Evolutionary conservation across 345 rosid genomes (phyloP).

Genomic region (Gossypium stocksii): DNA sequence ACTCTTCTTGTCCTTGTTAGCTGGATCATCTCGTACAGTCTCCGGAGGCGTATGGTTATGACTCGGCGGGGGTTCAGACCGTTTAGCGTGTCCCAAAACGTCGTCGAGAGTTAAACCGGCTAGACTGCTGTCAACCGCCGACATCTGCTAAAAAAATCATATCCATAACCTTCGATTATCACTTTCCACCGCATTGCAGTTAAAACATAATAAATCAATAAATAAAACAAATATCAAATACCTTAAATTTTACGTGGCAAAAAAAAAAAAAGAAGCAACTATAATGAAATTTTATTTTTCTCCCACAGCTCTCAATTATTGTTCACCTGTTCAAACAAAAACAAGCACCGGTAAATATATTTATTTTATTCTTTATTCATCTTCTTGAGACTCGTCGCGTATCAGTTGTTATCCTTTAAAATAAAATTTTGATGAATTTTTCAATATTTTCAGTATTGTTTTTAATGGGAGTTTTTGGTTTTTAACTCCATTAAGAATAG

Average conservation of each 20-base stretch:
- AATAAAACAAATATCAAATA: neutral
- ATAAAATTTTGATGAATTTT: no score
- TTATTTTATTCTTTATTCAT: no score
- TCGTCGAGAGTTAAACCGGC: slow-evolving; percentile 31
- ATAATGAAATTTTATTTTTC: no score
- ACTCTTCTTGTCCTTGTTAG: slow-evolving; percentile 52
- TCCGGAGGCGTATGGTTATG: slow-evolving; percentile 17
- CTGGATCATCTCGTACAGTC: slow-evolving; percentile 45
- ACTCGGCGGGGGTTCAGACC: neutral
- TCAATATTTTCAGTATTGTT: no score
- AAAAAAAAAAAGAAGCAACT: no score
- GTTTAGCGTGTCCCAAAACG: slow-evolving; percentile 7
- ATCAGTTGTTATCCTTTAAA: no score
- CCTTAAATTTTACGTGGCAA: neutral
- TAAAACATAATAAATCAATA: neutral
- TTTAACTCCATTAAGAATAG: no score
- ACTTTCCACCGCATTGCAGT: slow-evolving; percentile 14
- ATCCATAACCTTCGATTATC: slow-evolving; percentile 20
- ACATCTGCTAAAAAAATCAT: slow-evolving; percentile 32
- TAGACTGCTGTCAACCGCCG: slow-evolving; percentile 35
- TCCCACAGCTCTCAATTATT: no score
- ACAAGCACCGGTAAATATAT: no score
- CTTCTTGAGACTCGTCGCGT: no score
- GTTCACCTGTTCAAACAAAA: no score
- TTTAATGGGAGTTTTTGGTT: no score